phyloP scores from a whole-genome alignment of 768 basidiomycete genomes.

The Leccinum disarticulatum region DNA sequence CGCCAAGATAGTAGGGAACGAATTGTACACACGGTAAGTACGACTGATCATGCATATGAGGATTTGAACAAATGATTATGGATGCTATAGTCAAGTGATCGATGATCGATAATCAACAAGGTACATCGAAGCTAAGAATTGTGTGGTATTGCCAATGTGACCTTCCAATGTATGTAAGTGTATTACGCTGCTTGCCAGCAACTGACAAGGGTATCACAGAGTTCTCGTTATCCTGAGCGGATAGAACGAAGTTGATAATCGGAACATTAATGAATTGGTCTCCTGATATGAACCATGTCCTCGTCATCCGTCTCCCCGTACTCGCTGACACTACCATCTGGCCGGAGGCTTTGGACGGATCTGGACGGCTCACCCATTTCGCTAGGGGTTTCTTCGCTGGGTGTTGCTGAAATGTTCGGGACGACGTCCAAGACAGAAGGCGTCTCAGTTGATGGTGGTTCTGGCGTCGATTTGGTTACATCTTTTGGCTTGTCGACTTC shows the following conservation, averaged over 20 bases:
- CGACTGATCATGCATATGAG: neutral
- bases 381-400: slow-evolving; percentile 27
- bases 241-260: slow-evolving; percentile 6
- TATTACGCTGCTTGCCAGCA: slow-evolving; percentile 13
- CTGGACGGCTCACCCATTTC: slow-evolving; percentile 26
- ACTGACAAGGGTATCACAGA: slow-evolving; percentile 28
- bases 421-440: slow-evolving; percentile 21
- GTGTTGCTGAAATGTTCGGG: slow-evolving; percentile 29
- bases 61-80: neutral
- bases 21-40: neutral
- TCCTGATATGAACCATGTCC: slow-evolving; percentile 75
- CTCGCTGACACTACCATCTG: slow-evolving; percentile 61
- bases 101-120: slow-evolving; percentile 6
- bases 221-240: slow-evolving; percentile 2
- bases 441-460: slow-evolving; percentile 11
- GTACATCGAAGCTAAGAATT: neutral
- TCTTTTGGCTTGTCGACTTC: slow-evolving; percentile 15
- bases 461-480: slow-evolving; percentile 23
- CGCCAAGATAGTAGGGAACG: neutral
- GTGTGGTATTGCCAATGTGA: slow-evolving; percentile 7
- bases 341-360: slow-evolving; percentile 37
- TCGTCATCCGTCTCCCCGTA: slow-evolving; percentile 83
- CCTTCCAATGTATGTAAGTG: slow-evolving; percentile 15
- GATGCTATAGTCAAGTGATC: neutral
- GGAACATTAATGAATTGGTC: slow-evolving; percentile 40